Conservation (phyloP, 2,329 filamentous ascomycete genomes). For the Ceratocystiopsis minuta region DNA sequence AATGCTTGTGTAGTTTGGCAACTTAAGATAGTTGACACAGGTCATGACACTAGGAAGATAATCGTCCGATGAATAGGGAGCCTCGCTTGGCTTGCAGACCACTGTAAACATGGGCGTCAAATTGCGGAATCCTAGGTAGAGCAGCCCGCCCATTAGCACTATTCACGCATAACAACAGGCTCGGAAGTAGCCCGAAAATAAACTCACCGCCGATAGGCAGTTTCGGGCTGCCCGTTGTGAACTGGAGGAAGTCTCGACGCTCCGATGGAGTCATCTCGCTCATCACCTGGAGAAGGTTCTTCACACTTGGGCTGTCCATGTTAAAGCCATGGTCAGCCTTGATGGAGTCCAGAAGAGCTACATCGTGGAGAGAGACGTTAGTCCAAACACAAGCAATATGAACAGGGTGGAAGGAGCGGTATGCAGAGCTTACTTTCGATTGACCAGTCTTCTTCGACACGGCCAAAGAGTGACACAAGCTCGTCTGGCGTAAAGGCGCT, state of each 20-base stretch:
- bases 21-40: constrained; percentile 95
- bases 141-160: constrained; percentile 15
- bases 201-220: constrained; percentile 77
- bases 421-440: constrained; percentile 74
- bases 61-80: constrained; percentile 84
- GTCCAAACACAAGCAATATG: background rate
- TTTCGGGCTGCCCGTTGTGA: constrained; percentile 94
- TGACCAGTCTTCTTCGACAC: constrained; percentile 89
- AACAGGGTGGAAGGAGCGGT: background rate
- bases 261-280: constrained; percentile 59
- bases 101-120: constrained; percentile 98
- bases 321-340: constrained; percentile 98
- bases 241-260: constrained; percentile 87
- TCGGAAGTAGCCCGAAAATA: constrained; percentile 1
- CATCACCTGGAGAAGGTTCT: constrained; percentile 86
- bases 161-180: background rate
- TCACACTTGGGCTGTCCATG: constrained; percentile 92
- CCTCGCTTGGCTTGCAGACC: constrained; percentile 95
- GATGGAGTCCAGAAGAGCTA: constrained; percentile 90
- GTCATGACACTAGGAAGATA: constrained; percentile 99
- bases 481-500: constrained; percentile 91
- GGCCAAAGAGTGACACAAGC: constrained; percentile 83
- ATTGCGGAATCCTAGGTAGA: constrained; percentile 66
- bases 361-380: background rate
- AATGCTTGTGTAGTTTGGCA: constrained; percentile 78